Evolutionary conservation across 352 stramenopile species (phyloP).

Genomic region (Phytophthora pluvialis): DNA sequence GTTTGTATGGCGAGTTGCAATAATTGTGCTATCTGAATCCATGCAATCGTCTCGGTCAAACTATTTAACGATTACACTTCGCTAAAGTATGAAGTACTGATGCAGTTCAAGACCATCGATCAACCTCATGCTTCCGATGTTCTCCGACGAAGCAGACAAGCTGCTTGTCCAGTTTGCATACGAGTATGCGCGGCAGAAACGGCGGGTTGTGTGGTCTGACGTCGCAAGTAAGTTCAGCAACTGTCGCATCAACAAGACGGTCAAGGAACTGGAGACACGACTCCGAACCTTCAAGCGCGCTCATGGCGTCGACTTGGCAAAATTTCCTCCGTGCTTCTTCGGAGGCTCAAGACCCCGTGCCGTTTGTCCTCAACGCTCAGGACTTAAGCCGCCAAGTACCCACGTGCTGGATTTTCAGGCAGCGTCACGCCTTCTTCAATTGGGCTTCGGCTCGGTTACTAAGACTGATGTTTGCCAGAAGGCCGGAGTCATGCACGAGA

Average conservation of each 20-base stretch:
- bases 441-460: conserved; percentile 2
- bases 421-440: not conserved
- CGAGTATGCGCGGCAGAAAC: conserved; percentile 7
- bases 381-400: not conserved
- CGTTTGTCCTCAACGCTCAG: not conserved
- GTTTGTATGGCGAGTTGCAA: not conserved
- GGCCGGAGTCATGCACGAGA: conserved; percentile 1
- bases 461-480: conserved; percentile 8
- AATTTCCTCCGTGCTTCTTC: conserved; percentile 9
- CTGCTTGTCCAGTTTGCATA: conserved; percentile 10
- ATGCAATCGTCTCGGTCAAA: conserved; percentile 13
- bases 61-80: not conserved
- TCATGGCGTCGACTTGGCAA: conserved; percentile 5
- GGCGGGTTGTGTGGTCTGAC: conserved; percentile 10
- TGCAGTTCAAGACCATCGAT: not conserved
- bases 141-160: conserved; percentile 12
- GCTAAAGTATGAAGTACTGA: not conserved
- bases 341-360: not conserved
- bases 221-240: conserved; percentile 4
- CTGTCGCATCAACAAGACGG: conserved; percentile 8
- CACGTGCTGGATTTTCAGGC: not conserved
- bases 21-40: not conserved
- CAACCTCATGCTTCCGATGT: conserved; percentile 7
- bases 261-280: conserved; percentile 15
- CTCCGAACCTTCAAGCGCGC: conserved; percentile 12